A percentile compares a stretch with the other conserved stretches of the same genome.
Evolutionary conservation across 2,329 filamentous ascomycete species (phyloP).

Genomic region (Botrytis squamosa): DNA sequence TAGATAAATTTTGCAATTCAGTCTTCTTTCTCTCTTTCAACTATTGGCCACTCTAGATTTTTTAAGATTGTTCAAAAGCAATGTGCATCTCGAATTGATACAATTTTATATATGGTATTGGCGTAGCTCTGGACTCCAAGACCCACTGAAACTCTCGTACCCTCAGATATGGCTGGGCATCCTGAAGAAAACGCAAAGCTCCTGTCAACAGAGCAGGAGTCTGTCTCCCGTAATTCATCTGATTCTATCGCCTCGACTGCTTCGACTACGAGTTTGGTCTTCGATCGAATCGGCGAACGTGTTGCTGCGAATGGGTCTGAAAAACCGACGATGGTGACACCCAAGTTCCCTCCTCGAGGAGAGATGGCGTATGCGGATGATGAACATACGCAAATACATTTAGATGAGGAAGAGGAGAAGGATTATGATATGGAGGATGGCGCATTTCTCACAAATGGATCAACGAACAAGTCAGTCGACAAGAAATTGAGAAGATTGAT

Average conservation of each 20-base stretch:
- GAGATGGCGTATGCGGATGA: slow-evolving; percentile 36
- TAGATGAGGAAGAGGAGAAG: slow-evolving; percentile 37
- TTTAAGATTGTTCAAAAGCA: neutral
- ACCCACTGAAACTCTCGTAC: slow-evolving; percentile 28
- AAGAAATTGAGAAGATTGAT: slow-evolving; percentile 56
- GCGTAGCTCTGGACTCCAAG: slow-evolving; percentile 15
- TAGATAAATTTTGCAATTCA: neutral
- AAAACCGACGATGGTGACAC: slow-evolving; percentile 34
- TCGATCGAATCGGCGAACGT: slow-evolving; percentile 68
- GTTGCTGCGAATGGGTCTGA: slow-evolving; percentile 26
- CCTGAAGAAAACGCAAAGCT: slow-evolving; percentile 35
- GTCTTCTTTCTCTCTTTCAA: slow-evolving; percentile 3
- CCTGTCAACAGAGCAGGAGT: slow-evolving; percentile 29
- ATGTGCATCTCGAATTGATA: slow-evolving; percentile 7
- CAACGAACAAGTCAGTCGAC: slow-evolving; percentile 55
- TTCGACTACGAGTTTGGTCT: slow-evolving; percentile 81
- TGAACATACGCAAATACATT: slow-evolving; percentile 25
- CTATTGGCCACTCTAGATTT: neutral
- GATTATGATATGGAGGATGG: slow-evolving; percentile 50
- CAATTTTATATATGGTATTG: slow-evolving; percentile 4
- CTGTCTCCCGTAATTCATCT: slow-evolving; percentile 31
- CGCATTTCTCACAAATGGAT: slow-evolving; percentile 40
- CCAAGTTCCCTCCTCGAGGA: slow-evolving; percentile 33
- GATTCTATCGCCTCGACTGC: slow-evolving; percentile 64
- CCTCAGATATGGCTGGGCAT: slow-evolving; percentile 35